Evolutionary conservation across 129 eudicot genomes (phyloP).

Genomic region (Flaveria brownii): DNA sequence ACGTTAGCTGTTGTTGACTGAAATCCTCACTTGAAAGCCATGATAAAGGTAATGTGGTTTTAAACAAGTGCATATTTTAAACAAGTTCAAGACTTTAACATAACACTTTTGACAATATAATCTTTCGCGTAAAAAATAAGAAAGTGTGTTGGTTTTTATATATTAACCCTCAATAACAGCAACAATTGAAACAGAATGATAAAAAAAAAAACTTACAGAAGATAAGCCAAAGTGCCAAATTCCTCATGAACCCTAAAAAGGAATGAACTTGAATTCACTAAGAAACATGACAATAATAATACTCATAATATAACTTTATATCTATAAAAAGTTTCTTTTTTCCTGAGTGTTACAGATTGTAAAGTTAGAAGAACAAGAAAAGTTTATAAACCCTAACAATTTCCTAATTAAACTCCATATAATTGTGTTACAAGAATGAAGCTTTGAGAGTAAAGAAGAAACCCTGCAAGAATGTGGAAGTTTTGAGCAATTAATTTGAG

Average conservation of each 20-base stretch:
- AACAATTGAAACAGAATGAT: background rate
- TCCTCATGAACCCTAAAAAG: conserved; percentile 2
- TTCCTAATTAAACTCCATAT: background rate
- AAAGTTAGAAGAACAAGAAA: background rate
- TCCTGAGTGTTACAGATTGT: background rate
- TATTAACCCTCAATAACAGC: background rate
- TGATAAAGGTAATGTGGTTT: too few species aligned
- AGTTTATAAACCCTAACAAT: conserved; percentile 13
- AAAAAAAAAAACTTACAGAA: conserved; percentile 66
- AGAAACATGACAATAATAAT: background rate
- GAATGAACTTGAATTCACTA: background rate
- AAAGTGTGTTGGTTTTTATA: background rate
- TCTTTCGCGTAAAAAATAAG: background rate
- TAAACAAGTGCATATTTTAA: too few species aligned
- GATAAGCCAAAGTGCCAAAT: conserved; percentile 34
- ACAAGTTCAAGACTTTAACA: background rate
- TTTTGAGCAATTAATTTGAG: conserved; percentile 67
- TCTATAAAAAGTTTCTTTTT: background rate
- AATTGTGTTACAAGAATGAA: background rate
- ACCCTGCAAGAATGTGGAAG: conserved; percentile 92
- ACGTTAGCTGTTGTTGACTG: too few species aligned
- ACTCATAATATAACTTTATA: background rate
- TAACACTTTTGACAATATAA: background rate
- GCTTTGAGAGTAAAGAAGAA: background rate
- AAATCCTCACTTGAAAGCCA: too few species aligned